These are phyloP conservation scores for Ceratocystis eucalypticola DNA, from an alignment of 2,329 filamentous ascomycete species.

Conservation along the genomic window DNA sequence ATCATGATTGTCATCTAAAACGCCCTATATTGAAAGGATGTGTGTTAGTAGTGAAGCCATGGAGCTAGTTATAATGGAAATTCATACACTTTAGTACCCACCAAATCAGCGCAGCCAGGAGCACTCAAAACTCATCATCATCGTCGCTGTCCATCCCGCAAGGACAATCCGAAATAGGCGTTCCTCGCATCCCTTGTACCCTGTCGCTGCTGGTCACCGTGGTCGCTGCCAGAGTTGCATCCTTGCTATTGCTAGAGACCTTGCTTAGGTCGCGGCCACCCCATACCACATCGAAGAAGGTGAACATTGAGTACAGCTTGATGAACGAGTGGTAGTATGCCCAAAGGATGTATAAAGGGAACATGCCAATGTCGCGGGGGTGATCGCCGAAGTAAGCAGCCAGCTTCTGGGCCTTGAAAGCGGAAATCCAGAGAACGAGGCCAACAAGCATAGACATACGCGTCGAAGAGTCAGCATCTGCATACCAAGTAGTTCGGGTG, in stretches of 20 bases:
- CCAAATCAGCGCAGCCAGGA: not conserved
- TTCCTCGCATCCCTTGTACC: not conserved
- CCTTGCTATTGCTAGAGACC: not conserved
- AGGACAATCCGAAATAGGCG: not conserved
- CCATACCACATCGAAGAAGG: slow-evolving; percentile 36
- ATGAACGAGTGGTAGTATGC: slow-evolving; percentile 44
- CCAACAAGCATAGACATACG: slow-evolving; percentile 1
- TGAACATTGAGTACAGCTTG: slow-evolving; percentile 43
- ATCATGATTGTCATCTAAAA: not conserved
- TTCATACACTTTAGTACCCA: not conserved
- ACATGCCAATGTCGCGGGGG: slow-evolving; percentile 37
- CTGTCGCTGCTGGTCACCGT: not conserved
- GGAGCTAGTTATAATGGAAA: not conserved
- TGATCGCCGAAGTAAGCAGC: slow-evolving; percentile 37
- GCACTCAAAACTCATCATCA: not conserved
- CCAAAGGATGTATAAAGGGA: slow-evolving; percentile 40
- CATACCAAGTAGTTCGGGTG: slow-evolving; percentile 11
- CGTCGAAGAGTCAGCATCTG: not conserved
- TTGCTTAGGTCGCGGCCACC: slow-evolving; percentile 17
- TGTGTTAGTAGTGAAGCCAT: not conserved
- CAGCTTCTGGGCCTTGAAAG: slow-evolving; percentile 45
- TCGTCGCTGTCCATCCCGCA: not conserved
- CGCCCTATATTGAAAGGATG: not conserved
- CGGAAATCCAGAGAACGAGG: slow-evolving; percentile 34
- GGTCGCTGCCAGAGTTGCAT: not conserved